Evolutionary conservation across 2,329 filamentous ascomycete genomes (phyloP).

Genomic region (Rhexocercosporidium sp.): DNA sequence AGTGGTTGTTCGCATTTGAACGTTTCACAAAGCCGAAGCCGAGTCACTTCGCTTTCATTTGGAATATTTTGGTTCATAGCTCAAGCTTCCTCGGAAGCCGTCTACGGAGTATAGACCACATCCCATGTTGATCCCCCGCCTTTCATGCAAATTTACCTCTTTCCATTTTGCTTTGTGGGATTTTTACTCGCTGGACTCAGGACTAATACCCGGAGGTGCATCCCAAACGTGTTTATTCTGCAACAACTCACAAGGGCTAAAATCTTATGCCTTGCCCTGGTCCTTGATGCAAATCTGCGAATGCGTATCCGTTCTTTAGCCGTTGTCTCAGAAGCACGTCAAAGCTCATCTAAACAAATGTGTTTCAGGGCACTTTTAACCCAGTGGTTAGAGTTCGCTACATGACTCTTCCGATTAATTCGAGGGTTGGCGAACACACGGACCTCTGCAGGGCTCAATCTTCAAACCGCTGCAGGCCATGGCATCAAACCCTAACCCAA

Average conservation of each 20-base stretch:
- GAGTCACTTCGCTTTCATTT: neutral
- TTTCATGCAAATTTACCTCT: neutral
- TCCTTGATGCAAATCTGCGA: neutral
- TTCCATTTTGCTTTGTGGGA: neutral
- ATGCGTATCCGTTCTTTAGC: neutral
- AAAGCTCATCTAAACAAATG: constrained; percentile 12
- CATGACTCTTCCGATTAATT: neutral
- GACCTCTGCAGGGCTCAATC: constrained; percentile 7
- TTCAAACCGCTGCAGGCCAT: constrained; percentile 8
- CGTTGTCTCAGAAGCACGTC: constrained; percentile 12
- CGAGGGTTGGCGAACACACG: neutral
- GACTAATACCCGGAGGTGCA: neutral
- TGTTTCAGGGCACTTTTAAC: neutral
- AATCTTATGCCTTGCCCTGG: neutral
- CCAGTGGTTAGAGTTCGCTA: constrained; percentile 3
- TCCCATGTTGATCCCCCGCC: neutral
- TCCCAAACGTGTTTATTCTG: neutral
- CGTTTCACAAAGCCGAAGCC: neutral
- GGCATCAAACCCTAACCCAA: constrained; percentile 4
- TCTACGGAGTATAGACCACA: neutral
- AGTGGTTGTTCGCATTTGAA: neutral
- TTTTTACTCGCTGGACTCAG: neutral
- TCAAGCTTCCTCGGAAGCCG: neutral
- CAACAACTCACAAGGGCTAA: neutral
- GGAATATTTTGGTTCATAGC: neutral